Evolutionary conservation across 2,329 filamentous ascomycete genomes (phyloP), one percentile per base, ranked within the genome.

Genomic region (Cytospora leucostoma): DNA sequence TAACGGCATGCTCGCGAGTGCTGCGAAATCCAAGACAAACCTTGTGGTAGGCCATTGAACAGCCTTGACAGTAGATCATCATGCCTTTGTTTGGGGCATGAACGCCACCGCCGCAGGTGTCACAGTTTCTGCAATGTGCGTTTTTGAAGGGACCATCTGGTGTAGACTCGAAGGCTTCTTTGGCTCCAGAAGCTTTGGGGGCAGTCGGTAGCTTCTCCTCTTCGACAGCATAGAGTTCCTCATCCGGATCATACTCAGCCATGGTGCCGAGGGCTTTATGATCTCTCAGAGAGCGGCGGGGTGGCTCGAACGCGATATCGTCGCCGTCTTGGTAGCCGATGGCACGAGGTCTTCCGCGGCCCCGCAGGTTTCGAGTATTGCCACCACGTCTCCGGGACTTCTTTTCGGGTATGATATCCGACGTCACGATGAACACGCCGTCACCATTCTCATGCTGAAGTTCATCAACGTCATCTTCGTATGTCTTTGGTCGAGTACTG

Each of bases 11-110:
- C n/a, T 97, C 92, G 65, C 95, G 84, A 13, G 74, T 79, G 58
- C 83, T 84, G 56, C 95, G 86, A 56, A 82, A 80, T 1, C 94
- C 93, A 34, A 99, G 81, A 71, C 95, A 99, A 49, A 78, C 78
- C 74, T 91, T 92, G 76, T 99, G 95, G 69, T 92, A 97, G 0
- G 90, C 83, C 55, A 88, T 80, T 2, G 89, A 92, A 73, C 95
- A 99, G 35, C 95, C 95, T 76, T 99, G 96, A 69, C 95, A 99
- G 71, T 89, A 88, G 38, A 99, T 83, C 32, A 99, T 79, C 47
- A 84, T 80, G 0, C 91, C 92, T 71, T 88, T 89, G 63, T 80
- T 82, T 1, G 77, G 74, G 27, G 82, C 78, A 55, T 83, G 78
- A 10, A 83, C 82, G 17, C 74, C 76, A n/a, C 78, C 76, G 55